These are phyloP conservation scores for Pontederia paniculata DNA, from an alignment of 176 grass and related monocot genomes.

Conservation along the genomic window DNA sequence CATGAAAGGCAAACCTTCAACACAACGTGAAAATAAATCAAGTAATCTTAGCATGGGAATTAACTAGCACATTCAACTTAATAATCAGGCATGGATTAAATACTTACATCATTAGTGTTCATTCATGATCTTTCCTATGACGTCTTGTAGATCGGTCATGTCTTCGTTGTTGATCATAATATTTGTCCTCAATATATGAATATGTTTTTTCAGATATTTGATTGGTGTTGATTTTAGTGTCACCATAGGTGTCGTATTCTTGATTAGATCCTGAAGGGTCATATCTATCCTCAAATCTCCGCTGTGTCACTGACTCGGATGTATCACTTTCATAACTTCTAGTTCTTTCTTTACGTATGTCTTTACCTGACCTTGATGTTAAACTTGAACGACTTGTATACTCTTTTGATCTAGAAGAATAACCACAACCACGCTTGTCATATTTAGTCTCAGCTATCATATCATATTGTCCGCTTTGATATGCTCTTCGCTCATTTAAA, in stretches of 20 bases:
- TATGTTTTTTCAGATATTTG: constrained; percentile 2
- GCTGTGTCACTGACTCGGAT: constrained; percentile 39
- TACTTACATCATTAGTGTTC: constrained; percentile 12
- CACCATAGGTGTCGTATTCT: constrained; percentile 23
- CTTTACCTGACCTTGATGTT: constrained; percentile 28
- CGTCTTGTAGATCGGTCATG: constrained; percentile 18
- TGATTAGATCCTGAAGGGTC: constrained; percentile 30
- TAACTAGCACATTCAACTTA: constrained; percentile 5
- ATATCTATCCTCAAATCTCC: constrained; percentile 56
- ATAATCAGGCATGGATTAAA: too few species aligned
- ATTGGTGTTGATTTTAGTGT: neutral
- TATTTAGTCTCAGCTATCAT: constrained; percentile 20
- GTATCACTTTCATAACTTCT: constrained; percentile 29
- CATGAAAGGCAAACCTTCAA: constrained; percentile 9
- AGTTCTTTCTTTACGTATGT: constrained; percentile 30
- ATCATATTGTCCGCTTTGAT: constrained; percentile 24
- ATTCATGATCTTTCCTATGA: constrained; percentile 3
- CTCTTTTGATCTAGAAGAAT: constrained; percentile 24
- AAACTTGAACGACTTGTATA: constrained; percentile 15
- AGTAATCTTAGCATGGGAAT: constrained; percentile 20
- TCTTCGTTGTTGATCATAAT: constrained; percentile 11
- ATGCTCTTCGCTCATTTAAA: constrained; percentile 17
- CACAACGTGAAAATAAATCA: constrained; percentile 1
- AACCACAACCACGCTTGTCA: constrained; percentile 29
- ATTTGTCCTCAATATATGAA: constrained; percentile 4